These are phyloP conservation scores for Calocera cornea DNA, from an alignment of 768 basidiomycete species.

Conservation along the genomic window DNA sequence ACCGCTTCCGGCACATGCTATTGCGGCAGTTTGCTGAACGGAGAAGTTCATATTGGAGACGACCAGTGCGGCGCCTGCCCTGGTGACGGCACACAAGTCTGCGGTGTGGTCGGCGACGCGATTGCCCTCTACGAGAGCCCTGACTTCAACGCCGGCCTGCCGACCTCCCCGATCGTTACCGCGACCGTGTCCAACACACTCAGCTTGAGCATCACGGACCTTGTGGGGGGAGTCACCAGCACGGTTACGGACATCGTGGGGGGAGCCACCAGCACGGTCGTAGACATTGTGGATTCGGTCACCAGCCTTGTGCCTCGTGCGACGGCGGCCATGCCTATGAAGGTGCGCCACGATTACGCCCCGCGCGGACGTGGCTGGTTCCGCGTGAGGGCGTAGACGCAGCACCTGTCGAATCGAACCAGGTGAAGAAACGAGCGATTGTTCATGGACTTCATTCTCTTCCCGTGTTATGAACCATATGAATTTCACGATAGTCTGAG, in stretches of 20 bases:
- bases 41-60: not conserved
- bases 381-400: not conserved
- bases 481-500: not conserved
- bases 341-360: not conserved
- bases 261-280: too few relatives aligned
- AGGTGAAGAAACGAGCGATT: not conserved
- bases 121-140: slow-evolving; percentile 1
- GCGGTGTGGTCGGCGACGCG: not conserved
- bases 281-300: too few relatives aligned
- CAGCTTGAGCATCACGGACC: not conserved
- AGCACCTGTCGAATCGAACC: not conserved
- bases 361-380: slow-evolving; percentile 2
- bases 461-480: not conserved
- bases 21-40: not conserved
- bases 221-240: too few relatives aligned
- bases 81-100: not conserved
- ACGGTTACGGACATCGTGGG: too few relatives aligned
- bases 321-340: not conserved
- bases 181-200: not conserved
- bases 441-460: not conserved
- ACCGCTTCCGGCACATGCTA: not conserved
- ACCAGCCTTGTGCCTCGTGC: not conserved
- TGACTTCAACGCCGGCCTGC: not conserved
- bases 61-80: not conserved
- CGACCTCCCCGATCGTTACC: not conserved